Evolutionary conservation across 2,329 filamentous ascomycete species (phyloP), one percentile per base, ranked within the genome.

Genomic region (Ceratocystis albifundus): DNA sequence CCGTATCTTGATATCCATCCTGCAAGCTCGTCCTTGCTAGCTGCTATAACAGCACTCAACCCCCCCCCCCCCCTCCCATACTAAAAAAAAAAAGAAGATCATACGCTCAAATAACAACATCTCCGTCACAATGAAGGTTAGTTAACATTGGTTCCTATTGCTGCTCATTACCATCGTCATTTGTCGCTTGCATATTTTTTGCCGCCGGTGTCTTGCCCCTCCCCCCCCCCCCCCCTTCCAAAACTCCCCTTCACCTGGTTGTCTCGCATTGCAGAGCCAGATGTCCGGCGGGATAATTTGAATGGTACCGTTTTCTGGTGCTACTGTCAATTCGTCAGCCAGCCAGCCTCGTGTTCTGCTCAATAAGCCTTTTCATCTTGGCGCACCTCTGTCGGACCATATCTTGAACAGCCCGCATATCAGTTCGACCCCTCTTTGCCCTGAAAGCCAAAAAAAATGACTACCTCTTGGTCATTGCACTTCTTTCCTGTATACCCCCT

Each of bases 61-160:
- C 15, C 28, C 32, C 32, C 32, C 25, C 25, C 3, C 28, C 28
- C 28, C 28, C 1, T 7, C 6, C 32, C 8, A 36, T 12, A 10
- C 8, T 3, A 41, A 41, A 41, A 12, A 41, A n/a, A n/a, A n/a
- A n/a, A n/a, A n/a, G n/a, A n/a, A n/a, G n/a, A 8, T 30, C 10
- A 7, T 32, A 6, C 46, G 17, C 46, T 25, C 7, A 15, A 57
- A 57, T 28, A 20, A 57, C 15, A 30, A 2, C 25, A 57, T 17
- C 32, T 57, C 53, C 22, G 17, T n/a, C 53, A 57, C 25, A 2
- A 57, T 57, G 53, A 57, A 57, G 53, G 53, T 57, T 57, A 22
- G 53, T 57, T 28, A 57, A 6, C 53, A 30, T 15, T 22, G 17
- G 1, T 32, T 17, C 53, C 3, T n/a, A 4, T 10, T 30, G 10